These are phyloP conservation scores for Solanum bulbocastanum DNA, from an alignment of 257 asterid genomes.

Conservation along the genomic window DNA sequence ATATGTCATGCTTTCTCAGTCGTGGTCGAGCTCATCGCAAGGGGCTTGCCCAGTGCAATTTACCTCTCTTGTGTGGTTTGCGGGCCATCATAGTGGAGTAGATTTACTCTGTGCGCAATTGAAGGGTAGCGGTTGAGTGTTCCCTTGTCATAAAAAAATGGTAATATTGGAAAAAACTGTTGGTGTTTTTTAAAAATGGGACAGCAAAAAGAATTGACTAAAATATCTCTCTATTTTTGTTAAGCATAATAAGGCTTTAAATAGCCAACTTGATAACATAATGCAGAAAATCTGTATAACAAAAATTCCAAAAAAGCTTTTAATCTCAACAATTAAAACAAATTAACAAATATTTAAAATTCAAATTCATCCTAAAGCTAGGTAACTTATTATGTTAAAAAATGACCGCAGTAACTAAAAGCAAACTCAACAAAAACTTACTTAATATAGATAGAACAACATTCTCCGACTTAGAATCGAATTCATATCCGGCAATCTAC, in stretches of 20 bases:
- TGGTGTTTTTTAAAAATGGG: neutral
- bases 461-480: neutral
- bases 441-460: neutral
- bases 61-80: neutral
- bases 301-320: neutral
- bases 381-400: neutral
- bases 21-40: neutral
- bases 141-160: neutral
- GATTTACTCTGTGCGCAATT: neutral
- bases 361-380: neutral
- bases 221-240: neutral
- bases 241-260: neutral
- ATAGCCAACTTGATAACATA: neutral
- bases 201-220: neutral
- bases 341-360: too few relatives aligned
- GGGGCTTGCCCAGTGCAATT: neutral
- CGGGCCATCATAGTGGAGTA: neutral
- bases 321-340: neutral
- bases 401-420: neutral
- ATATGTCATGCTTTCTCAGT: too few relatives aligned
- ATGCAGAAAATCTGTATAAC: neutral
- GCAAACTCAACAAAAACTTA: neutral
- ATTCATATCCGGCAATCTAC: neutral
- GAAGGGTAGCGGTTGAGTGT: neutral
- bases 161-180: neutral